Evolutionary conservation across 2,329 filamentous ascomycete genomes (phyloP).

Genomic region (Ophiostoma piceae): DNA sequence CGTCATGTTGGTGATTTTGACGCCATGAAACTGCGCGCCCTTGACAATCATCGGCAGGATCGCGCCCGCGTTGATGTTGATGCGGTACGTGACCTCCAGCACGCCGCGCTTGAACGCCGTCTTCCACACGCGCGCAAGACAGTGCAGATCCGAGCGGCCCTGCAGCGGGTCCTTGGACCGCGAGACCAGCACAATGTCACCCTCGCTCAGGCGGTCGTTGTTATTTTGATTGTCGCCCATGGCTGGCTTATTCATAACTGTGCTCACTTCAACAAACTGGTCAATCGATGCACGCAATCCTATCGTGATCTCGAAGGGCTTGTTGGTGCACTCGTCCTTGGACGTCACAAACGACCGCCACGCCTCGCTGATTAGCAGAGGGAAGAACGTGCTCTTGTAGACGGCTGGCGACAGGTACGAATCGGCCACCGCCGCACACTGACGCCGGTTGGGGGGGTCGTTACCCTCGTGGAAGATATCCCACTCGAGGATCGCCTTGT

Average conservation of each 20-base stretch:
- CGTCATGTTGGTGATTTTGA: conserved; percentile 87
- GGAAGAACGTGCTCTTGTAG: conserved; percentile 87
- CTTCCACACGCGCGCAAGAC: conserved; percentile 76
- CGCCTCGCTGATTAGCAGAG: conserved; percentile 83
- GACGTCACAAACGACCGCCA: conserved; percentile 91
- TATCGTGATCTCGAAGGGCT: conserved; percentile 81
- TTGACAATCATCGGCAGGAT: conserved; percentile 61
- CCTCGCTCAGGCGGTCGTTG: conserved; percentile 56
- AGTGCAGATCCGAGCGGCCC: conserved; percentile 64
- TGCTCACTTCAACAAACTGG: conserved; percentile 86
- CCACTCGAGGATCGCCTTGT: conserved; percentile 85
- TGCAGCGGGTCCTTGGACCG: conserved; percentile 65
- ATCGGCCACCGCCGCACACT: conserved; percentile 71
- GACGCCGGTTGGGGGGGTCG: conserved; percentile 70
- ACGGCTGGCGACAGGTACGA: conserved; percentile 69
- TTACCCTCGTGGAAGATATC: conserved; percentile 89
- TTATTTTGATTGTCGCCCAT: conserved; percentile 46
- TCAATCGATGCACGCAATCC: conserved; percentile 86
- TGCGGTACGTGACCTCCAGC: conserved; percentile 79
- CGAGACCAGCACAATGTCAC: conserved; percentile 84
- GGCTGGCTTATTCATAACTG: conserved; percentile 50
- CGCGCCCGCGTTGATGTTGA: conserved; percentile 62
- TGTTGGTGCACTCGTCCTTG: conserved; percentile 77
- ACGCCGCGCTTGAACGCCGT: conserved; percentile 74
- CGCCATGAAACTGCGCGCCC: conserved; percentile 63